phyloP scores from a whole-genome alignment of 495 filamentous ascomycete species.

The Podospora conica region DNA sequence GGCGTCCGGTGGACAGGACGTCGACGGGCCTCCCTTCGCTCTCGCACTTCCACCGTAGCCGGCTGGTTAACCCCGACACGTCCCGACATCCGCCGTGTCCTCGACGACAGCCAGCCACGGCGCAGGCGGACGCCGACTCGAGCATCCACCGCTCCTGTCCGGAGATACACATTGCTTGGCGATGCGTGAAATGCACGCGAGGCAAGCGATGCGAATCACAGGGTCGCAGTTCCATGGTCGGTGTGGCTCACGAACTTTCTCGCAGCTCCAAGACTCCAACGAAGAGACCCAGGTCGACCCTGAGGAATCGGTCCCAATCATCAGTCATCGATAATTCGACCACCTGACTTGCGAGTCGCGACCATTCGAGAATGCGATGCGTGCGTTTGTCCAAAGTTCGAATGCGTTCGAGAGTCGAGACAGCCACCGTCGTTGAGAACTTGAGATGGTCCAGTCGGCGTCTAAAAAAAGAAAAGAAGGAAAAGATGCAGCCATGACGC shows the following conservation, averaged over 20 bases:
- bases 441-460: background rate
- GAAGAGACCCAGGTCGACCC: background rate
- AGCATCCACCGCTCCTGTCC: background rate
- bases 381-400: background rate
- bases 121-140: background rate
- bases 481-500: background rate
- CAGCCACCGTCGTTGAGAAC: background rate
- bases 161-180: background rate
- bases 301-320: background rate
- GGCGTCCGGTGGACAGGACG: too few species aligned
- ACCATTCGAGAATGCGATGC: background rate
- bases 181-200: background rate
- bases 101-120: background rate
- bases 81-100: background rate
- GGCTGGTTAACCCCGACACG: background rate
- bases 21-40: too few species aligned
- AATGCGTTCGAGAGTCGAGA: background rate
- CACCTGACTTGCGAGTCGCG: background rate
- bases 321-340: background rate
- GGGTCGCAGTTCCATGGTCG: background rate
- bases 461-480: background rate
- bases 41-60: background rate
- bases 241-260: background rate
- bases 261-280: background rate
- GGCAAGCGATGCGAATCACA: background rate